Evolutionary conservation across 441 rosid species (phyloP).

Genomic region (Dalechampia spathulata): DNA sequence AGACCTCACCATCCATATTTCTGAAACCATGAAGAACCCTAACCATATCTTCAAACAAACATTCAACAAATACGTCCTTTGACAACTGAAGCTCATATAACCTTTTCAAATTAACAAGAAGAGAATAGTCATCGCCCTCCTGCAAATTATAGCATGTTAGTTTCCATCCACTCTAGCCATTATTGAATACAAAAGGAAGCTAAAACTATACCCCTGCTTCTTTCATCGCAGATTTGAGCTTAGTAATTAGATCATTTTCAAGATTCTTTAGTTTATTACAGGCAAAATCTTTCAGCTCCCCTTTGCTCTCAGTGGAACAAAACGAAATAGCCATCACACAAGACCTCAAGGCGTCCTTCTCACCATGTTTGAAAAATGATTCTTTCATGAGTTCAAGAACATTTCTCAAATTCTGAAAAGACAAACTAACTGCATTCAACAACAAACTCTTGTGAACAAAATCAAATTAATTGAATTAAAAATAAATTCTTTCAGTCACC

Average conservation of each 20-base stretch:
- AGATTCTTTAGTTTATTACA: constrained; percentile 73
- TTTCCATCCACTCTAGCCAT: constrained; percentile 12
- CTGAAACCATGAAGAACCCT: constrained; percentile 51
- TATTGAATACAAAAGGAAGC: constrained; percentile 16
- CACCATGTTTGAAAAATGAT: constrained; percentile 88
- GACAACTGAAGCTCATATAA: constrained; percentile 90
- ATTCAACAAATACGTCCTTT: constrained; percentile 57
- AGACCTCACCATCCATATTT: constrained; percentile 80
- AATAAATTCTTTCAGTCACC: constrained; percentile 39
- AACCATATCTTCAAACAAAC: constrained; percentile 59
- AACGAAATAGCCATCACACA: constrained; percentile 86
- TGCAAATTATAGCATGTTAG: constrained; percentile 41
- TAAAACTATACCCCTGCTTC: constrained; percentile 53
- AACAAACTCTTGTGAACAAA: constrained; percentile 14
- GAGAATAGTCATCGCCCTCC: constrained; percentile 96
- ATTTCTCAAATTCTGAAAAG: constrained; percentile 70
- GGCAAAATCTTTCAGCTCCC: constrained; percentile 95
- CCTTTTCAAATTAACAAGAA: constrained; percentile 93
- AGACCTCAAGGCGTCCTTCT: constrained; percentile 84
- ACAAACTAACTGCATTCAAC: constrained; percentile 17
- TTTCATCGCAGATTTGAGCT: constrained; percentile 74
- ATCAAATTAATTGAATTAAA: constrained; percentile 10
- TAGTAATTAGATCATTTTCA: constrained; percentile 85
- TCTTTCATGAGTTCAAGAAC: constrained; percentile 79
- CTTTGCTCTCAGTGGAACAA: constrained; percentile 77